phyloP scores from a whole-genome alignment of 23 red algal genomes.

The Gracilaria caudata region DNA sequence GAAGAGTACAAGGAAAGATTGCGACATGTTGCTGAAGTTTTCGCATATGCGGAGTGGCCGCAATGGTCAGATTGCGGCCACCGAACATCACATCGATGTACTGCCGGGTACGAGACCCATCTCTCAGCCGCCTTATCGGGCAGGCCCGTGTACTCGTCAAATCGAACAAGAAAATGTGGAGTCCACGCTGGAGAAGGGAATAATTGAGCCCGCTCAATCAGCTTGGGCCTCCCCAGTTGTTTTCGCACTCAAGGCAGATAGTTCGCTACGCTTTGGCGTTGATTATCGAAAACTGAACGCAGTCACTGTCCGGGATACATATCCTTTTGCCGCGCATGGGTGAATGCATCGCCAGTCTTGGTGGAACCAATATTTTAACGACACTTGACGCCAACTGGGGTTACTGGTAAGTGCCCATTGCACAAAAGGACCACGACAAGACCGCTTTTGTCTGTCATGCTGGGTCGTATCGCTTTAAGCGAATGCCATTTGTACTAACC shows the following conservation, averaged over 20 bases:
- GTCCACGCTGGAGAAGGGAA: not conserved
- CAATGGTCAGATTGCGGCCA: conserved; percentile 11
- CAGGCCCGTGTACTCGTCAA: not conserved
- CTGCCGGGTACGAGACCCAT: conserved; percentile 18
- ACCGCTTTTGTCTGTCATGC: conserved; percentile 1
- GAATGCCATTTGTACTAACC: conserved; percentile 29
- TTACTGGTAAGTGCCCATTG: conserved; percentile 38
- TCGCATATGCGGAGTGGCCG: conserved; percentile 31
- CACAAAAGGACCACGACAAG: not conserved
- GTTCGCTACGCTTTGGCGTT: conserved; percentile 22
- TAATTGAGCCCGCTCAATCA: conserved; percentile 19
- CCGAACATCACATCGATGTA: conserved; percentile 36
- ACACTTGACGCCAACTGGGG: conserved; percentile 33
- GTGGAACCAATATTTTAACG: conserved; percentile 12
- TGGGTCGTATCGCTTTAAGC: conserved; percentile 6
- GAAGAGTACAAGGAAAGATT: not conserved
- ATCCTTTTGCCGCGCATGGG: conserved; percentile 15
- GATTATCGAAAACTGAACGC: conserved; percentile 30
- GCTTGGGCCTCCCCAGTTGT: conserved; percentile 13
- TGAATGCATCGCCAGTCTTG: conserved; percentile 28
- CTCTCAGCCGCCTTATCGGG: not conserved
- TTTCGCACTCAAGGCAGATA: not conserved
- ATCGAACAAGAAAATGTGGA: conserved; percentile 4
- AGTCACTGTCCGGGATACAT: conserved; percentile 19
- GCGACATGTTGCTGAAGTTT: conserved; percentile 10